Base-by-base conservation (phyloP, 1,284 basidiomycete species). In the Pascua sp. region DNA sequence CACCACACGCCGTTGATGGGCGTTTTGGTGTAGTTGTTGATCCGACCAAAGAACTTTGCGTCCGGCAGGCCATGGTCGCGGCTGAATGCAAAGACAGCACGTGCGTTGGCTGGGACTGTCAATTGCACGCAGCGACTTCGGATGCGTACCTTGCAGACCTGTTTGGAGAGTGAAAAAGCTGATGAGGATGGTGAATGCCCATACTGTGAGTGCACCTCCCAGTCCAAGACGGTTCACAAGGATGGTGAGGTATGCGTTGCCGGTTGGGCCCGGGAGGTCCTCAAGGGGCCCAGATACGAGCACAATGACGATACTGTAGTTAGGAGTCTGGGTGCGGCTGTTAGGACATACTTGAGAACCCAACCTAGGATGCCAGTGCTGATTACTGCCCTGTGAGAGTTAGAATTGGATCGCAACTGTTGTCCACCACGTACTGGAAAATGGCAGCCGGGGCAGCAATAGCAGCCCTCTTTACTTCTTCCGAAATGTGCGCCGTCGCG, bases 391-490 rank as follows among this genome's bases (percentile, higher is more conserved):
- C 92, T 87, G 24, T 32, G 24, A 7, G 7, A 7, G 24, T 32
- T 7, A 32, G 24, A 7, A 32, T 32, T 3, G 24, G 7, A 32
- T 7, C 24, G 24, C 24, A 7, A 32, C 24, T 32, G 4, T 7
- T 4, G 7, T 32, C 4, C 24, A 7, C 24, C 24, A 32, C 24
- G 24, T 32, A 32, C 24, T 32, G 24, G 71, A 93, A 79, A 66
- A 91, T 90, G 2, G 89, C 89, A 51, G 88, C 83, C 1, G 89
- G 89, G 1, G 88, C 90, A 55, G 91, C 88, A 66, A 91, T 89
- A 4, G 91, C 89, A 10, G 93, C 92, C 50, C 89, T 83, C 68
- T 85, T 86, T 40, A 96, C 89, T 78, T 96, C 93, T 71, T 96
- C 92, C 7, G 88, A 89, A 62, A 96, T 95, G 74, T 96, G 93